Evolutionary conservation across 2,329 filamentous ascomycete species (phyloP).

Genomic region (Alternaria postmessia): DNA sequence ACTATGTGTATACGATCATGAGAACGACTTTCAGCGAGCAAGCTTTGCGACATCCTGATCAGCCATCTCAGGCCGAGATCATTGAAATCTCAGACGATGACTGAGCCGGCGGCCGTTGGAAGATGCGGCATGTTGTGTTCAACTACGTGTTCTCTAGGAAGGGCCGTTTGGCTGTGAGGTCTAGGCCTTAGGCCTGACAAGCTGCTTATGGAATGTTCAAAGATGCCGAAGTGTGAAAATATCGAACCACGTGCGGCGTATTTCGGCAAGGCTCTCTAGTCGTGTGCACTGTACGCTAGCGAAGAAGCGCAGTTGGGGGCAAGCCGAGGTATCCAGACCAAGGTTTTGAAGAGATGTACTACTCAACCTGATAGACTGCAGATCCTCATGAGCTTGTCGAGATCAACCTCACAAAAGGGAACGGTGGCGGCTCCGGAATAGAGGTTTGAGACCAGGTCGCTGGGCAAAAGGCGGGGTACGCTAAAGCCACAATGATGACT

Average conservation of each 20-base stretch:
- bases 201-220: constrained; percentile 1
- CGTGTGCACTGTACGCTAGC: neutral
- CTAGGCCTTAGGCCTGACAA: constrained; percentile 7
- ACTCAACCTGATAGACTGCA: neutral
- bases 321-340: neutral
- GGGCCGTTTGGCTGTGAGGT: neutral
- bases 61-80: constrained; percentile 38
- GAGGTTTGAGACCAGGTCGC: neutral
- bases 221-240: constrained; percentile 8
- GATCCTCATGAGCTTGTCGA: neutral
- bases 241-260: constrained; percentile 12
- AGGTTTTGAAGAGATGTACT: neutral
- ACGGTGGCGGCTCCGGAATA: neutral
- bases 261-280: constrained; percentile 10
- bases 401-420: constrained; percentile 3
- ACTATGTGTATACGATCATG: constrained; percentile 36
- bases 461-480: constrained; percentile 10
- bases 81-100: constrained; percentile 42
- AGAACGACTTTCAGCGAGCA: constrained; percentile 35
- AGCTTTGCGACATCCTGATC: constrained; percentile 28
- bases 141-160: neutral
- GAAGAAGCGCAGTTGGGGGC: neutral
- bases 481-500: neutral
- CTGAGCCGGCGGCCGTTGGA: neutral
- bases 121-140: neutral